A percentile compares a stretch with the other conserved stretches of the same genome.
Evolutionary conservation across 1,139 yeast species (phyloP).

Genomic region (Yamadazyma jaroonii): DNA sequence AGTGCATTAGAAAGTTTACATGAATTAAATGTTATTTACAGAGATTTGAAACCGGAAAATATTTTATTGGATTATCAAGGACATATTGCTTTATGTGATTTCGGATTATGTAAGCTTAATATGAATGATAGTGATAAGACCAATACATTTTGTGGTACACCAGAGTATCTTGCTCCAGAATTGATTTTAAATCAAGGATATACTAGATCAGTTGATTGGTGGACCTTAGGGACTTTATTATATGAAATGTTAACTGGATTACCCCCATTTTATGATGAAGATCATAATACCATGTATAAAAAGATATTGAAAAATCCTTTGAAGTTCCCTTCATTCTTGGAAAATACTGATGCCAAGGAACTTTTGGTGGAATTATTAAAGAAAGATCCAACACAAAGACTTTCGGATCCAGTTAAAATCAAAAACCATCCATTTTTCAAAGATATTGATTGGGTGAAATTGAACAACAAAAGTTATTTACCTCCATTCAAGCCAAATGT

Average conservation of each 20-base stretch:
- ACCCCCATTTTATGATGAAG: constrained; percentile 95
- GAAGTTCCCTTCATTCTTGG: constrained; percentile 85
- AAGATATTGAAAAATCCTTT: constrained; percentile 88
- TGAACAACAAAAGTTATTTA: constrained; percentile 81
- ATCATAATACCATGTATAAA: constrained; percentile 90
- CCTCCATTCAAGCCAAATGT: constrained; percentile 97
- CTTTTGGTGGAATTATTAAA: constrained; percentile 71
- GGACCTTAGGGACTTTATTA: constrained; percentile 92
- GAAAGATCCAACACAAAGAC: constrained; percentile 79
- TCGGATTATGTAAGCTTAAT: constrained; percentile 91
- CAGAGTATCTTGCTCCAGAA: constrained; percentile 95
- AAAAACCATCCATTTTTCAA: constrained; percentile 84
- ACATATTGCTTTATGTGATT: constrained; percentile 95
- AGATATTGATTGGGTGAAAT: constrained; percentile 87
- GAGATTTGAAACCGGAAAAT: constrained; percentile 95
- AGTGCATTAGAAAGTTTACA: constrained; percentile 92
- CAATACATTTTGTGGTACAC: constrained; percentile 94
- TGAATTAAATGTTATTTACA: constrained; percentile 84
- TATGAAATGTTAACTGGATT: constrained; percentile 96
- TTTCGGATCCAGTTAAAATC: constrained; percentile 83
- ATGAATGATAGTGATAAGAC: constrained; percentile 89
- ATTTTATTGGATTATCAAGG: constrained; percentile 93
- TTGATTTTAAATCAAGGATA: constrained; percentile 87
- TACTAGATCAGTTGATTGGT: constrained; percentile 94
- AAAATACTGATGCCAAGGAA: constrained; percentile 78